These are phyloP conservation scores for Trametes maxima DNA, from an alignment of 768 basidiomycete species.

Conservation along the genomic window DNA sequence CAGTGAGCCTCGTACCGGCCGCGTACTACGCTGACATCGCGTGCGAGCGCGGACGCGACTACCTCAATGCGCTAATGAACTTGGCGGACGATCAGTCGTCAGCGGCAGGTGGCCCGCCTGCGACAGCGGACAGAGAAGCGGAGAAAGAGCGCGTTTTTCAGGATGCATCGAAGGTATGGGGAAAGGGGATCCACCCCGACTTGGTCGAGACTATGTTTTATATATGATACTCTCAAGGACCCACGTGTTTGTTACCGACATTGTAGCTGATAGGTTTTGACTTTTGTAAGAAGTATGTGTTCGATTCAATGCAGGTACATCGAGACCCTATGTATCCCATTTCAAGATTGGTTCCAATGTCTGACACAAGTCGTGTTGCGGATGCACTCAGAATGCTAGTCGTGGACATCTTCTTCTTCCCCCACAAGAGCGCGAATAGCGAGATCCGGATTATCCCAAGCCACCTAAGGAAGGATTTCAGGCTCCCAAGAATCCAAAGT, in stretches of 20 bases:
- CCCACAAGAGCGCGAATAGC: no score
- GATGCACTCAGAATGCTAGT: no score
- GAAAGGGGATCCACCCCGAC: conserved; percentile 48
- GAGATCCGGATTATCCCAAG: no score
- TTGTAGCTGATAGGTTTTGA: no score
- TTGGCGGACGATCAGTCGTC: conserved; percentile 31
- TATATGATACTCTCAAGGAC: conserved; percentile 42
- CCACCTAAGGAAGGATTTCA: no score
- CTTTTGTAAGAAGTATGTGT: no score
- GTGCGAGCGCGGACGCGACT: conserved; percentile 78
- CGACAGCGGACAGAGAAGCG: conserved; percentile 33
- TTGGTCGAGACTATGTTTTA: conserved; percentile 75
- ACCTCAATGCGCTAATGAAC: conserved; percentile 71
- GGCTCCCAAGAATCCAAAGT: no score
- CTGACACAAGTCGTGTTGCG: no score
- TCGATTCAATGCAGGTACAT: no score
- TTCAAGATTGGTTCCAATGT: no score
- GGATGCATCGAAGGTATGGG: conserved; percentile 44
- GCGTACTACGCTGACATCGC: conserved; percentile 85
- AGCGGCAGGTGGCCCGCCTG: conserved; percentile 37
- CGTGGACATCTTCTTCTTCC: no score
- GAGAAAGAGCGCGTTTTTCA: conserved; percentile 38
- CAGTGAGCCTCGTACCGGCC: conserved; percentile 78
- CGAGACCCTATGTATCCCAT: no score
- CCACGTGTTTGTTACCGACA: background rate